Percentiles rank a stretch among this genome's conserved stretches.
phyloP scores from a whole-genome alignment of 108 stramenopile genomes.

The Aurantiochytrium sp. region DNA sequence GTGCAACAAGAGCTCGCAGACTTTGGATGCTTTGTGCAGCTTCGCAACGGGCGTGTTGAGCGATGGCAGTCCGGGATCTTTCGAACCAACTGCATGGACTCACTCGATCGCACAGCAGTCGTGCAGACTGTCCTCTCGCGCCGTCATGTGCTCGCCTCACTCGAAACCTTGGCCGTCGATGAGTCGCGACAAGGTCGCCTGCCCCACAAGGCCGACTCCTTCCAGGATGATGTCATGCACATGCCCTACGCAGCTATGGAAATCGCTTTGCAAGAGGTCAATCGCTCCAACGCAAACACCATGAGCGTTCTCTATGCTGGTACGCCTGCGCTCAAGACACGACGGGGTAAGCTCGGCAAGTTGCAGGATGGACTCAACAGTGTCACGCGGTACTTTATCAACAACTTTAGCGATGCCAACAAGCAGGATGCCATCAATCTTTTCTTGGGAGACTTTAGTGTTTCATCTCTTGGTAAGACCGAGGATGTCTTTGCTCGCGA shows the following conservation, averaged over 20 bases:
- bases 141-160: conserved; percentile 52
- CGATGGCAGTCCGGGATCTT: conserved; percentile 70
- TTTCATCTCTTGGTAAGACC: neutral
- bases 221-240: conserved; percentile 38
- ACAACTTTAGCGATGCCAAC: conserved; percentile 85
- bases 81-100: conserved; percentile 97
- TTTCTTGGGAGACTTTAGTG: conserved; percentile 54
- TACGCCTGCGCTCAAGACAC: conserved; percentile 80
- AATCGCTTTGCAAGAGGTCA: conserved; percentile 61
- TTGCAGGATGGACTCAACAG: conserved; percentile 73
- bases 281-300: conserved; percentile 84
- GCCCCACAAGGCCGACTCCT: conserved; percentile 23
- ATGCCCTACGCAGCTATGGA: conserved; percentile 65
- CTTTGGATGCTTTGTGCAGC: conserved; percentile 61
- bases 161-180: neutral
- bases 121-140: conserved; percentile 83
- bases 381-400: conserved; percentile 63
- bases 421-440: conserved; percentile 93
- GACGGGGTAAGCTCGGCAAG: conserved; percentile 70
- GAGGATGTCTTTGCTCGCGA: neutral
- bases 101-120: conserved; percentile 94
- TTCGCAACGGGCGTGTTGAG: conserved; percentile 30
- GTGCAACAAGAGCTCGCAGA: conserved; percentile 54
- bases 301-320: conserved; percentile 84
- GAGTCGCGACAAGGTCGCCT: conserved; percentile 30